These are phyloP conservation scores for Phylloporus sp. DNA, from an alignment of 768 basidiomycete species.

Conservation along the genomic window DNA sequence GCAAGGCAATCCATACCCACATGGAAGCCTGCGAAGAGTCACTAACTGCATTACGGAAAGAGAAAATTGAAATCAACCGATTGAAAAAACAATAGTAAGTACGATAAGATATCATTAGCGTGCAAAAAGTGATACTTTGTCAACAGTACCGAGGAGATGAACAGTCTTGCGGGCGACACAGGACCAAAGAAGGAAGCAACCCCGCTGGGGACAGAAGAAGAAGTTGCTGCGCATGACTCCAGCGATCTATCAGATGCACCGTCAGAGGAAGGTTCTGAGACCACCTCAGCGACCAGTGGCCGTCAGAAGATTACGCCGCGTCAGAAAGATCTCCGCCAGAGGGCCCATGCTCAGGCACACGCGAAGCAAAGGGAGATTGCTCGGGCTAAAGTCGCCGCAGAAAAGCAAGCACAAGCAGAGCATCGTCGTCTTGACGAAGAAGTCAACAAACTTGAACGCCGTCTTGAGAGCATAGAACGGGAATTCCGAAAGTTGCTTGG, in stretches of 20 bases:
- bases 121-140: slow-evolving; percentile 11
- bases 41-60: slow-evolving; percentile 89
- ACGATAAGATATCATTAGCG: slow-evolving; percentile 1
- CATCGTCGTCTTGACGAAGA: slow-evolving; percentile 86
- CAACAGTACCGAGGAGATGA: slow-evolving; percentile 71
- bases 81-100: slow-evolving; percentile 85
- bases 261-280: slow-evolving; percentile 61
- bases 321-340: slow-evolving; percentile 50
- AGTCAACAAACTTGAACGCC: slow-evolving; percentile 73
- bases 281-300: slow-evolving; percentile 41
- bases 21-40: slow-evolving; percentile 90
- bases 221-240: slow-evolving; percentile 57
- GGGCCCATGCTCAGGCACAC: slow-evolving; percentile 52
- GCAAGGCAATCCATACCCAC: slow-evolving; percentile 81
- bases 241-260: slow-evolving; percentile 72
- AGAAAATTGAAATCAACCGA: slow-evolving; percentile 93
- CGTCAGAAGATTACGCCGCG: slow-evolving; percentile 44
- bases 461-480: slow-evolving; percentile 84
- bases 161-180: slow-evolving; percentile 51
- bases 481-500: slow-evolving; percentile 91
- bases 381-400: slow-evolving; percentile 70
- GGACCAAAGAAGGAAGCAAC: slow-evolving; percentile 46
- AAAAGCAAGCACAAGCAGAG: slow-evolving; percentile 79
- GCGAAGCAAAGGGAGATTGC: slow-evolving; percentile 82
- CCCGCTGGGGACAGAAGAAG: slow-evolving; percentile 44